Base-by-base conservation (phyloP, 2,329 filamentous ascomycete species). In the Trichoderma oligosporum region DNA sequence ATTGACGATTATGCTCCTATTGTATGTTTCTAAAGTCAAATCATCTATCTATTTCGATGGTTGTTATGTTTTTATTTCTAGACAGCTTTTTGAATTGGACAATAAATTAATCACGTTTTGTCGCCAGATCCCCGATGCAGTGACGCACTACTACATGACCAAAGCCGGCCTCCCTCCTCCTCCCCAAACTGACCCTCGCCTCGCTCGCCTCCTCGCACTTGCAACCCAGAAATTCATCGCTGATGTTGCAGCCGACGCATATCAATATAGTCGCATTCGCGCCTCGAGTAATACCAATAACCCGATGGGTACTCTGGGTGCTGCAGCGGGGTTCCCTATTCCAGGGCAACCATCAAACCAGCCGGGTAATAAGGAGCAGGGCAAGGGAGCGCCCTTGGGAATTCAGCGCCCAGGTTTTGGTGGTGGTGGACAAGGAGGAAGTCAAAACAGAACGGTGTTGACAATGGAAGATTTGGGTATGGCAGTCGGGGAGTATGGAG, bases 211-310 rank as follows among this genome's bases (percentile, higher is more conserved):
- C 3, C 87, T 99, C 41, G 93, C 94, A 2, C 88, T 99, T 7
- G 94, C 94, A n/a, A 96, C 94, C 0, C 94, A 99, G 70, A 99
- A 99, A 71, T 99, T 99, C 79, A 89, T 99, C 66, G 92, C 94
- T 59, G 94, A 99, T 72, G 91, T 99, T 63, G 94, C 94, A 1
- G 92, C 94, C 57, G 94, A 99, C 72, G 91, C 94, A 2, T 99
- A 99, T 73, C 94, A 99, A 74, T 97, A 97, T 79, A 91, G 88
- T 60, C 90, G 93, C 53, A 97, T 99, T 68, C 87, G 94, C 38
- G 89, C 90, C n/a, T 93, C 89, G 20, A 85, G 82, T 24, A 92
- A 89, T 62, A 86, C 87, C 11, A 96, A 92, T 71, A 97, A 96
- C 73, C 89, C 91, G 0, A 92, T 97, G 85, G 90, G 90, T 60